Percentiles rank a stretch among this genome's conserved stretches.
These are phyloP conservation scores for Fusarium robinianum DNA, from an alignment of 2,329 filamentous ascomycete species.

Conservation along the genomic window DNA sequence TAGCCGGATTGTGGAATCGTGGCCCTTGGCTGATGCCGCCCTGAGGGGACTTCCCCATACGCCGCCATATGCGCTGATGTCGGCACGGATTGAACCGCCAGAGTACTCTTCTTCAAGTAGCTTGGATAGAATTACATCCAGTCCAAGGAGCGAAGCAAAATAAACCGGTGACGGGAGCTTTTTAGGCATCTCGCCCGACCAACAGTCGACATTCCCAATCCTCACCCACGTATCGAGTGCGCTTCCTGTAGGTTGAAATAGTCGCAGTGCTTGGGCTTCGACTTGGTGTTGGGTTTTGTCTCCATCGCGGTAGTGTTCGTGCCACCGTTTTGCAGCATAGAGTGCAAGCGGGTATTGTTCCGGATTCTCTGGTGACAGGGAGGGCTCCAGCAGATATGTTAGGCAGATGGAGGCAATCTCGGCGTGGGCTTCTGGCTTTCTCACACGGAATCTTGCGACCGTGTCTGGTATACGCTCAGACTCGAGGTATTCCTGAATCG, in stretches of 20 bases:
- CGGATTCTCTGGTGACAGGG: background rate
- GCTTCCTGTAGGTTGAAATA: background rate
- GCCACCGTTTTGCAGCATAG: slow-evolving; percentile 4
- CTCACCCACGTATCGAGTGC: background rate
- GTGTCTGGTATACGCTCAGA: slow-evolving; percentile 9
- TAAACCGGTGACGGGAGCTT: background rate
- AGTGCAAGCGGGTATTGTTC: background rate
- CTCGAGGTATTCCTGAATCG: slow-evolving; percentile 18
- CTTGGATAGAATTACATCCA: background rate
- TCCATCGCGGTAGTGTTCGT: slow-evolving; percentile 2
- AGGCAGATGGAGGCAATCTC: slow-evolving; percentile 9
- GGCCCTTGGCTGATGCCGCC: background rate
- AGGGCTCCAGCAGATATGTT: slow-evolving; percentile 4
- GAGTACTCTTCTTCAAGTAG: slow-evolving; percentile 1
- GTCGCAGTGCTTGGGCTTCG: background rate
- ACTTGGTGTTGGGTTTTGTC: background rate
- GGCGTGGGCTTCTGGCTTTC: background rate
- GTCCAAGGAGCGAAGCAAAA: slow-evolving; percentile 4
- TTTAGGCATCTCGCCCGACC: background rate
- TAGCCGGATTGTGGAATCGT: background rate
- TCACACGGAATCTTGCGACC: background rate
- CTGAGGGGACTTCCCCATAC: background rate
- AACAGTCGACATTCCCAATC: background rate
- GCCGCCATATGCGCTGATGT: background rate
- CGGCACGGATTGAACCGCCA: background rate